A percentile compares a stretch with the other conserved stretches of the same genome.
phyloP scores from a whole-genome alignment of 1,284 basidiomycete genomes.

The Ustilago curta region DNA sequence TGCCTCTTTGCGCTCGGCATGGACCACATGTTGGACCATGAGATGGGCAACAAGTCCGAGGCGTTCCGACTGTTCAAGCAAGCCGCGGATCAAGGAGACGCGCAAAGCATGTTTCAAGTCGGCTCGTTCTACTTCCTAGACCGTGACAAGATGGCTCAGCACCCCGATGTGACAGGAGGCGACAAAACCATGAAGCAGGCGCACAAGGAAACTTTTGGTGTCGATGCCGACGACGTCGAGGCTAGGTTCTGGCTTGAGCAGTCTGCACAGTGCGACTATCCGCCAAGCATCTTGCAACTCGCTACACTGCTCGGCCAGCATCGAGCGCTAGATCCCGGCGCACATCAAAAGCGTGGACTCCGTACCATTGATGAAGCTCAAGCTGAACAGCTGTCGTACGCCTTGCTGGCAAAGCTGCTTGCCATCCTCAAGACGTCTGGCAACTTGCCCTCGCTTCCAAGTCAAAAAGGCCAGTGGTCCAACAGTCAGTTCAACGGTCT shows the following conservation, averaged over 20 bases:
- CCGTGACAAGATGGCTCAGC: conserved; percentile 41
- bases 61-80: conserved; percentile 52
- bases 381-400: conserved; percentile 45
- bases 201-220: conserved; percentile 51
- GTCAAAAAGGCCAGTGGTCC: conserved; percentile 48
- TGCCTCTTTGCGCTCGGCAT: conserved; percentile 42
- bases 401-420: conserved; percentile 42
- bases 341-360: conserved; percentile 16
- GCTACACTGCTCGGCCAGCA: conserved; percentile 39
- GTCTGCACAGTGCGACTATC: conserved; percentile 40
- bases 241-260: conserved; percentile 60
- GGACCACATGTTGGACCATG: conserved; percentile 23
- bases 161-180: conserved; percentile 30
- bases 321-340: conserved; percentile 28
- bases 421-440: conserved; percentile 48
- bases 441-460: conserved; percentile 42
- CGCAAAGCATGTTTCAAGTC: conserved; percentile 61
- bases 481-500: conserved; percentile 47
- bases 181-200: conserved; percentile 46
- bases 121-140: conserved; percentile 56
- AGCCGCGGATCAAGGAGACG: conserved; percentile 58
- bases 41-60: conserved; percentile 22
- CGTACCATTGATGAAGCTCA: conserved; percentile 26
- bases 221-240: conserved; percentile 51
- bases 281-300: conserved; percentile 44